Conservation (phyloP, 805 yeast genomes). For the Schizosaccharomyces cryophilus region DNA sequence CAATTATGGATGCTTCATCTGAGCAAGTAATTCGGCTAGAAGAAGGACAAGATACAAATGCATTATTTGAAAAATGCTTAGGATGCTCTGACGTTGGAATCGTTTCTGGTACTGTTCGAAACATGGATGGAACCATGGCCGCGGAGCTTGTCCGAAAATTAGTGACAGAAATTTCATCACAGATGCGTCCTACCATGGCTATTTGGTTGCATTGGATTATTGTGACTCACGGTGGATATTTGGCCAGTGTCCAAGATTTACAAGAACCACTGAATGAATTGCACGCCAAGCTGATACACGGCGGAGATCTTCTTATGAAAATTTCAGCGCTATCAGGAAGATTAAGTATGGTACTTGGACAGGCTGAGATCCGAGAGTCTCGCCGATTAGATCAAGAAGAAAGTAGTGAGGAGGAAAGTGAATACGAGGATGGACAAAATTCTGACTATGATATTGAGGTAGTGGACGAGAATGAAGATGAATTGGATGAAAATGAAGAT, state of each 20-base stretch:
- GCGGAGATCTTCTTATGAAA: not conserved
- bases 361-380: not conserved
- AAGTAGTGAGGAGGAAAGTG: not conserved
- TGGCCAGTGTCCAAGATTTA: not conserved
- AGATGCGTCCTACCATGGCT: not conserved
- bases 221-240: not conserved
- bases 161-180: not conserved
- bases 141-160: not conserved
- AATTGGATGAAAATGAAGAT: not conserved
- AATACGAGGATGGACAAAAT: not conserved
- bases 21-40: not conserved
- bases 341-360: not conserved
- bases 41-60: not conserved
- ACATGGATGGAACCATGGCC: not conserved
- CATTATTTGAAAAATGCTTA: not conserved
- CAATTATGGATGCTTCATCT: not conserved
- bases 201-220: conserved; percentile 1
- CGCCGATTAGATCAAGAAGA: not conserved
- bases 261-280: not conserved
- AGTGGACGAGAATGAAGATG: not conserved
- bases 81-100: not conserved
- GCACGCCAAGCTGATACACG: not conserved
- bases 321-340: not conserved
- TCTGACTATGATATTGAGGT: not conserved
- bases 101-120: not conserved